Evolutionary conservation across 306 rosid genomes (phyloP).

Genomic region (Begonia peltatifolia): DNA sequence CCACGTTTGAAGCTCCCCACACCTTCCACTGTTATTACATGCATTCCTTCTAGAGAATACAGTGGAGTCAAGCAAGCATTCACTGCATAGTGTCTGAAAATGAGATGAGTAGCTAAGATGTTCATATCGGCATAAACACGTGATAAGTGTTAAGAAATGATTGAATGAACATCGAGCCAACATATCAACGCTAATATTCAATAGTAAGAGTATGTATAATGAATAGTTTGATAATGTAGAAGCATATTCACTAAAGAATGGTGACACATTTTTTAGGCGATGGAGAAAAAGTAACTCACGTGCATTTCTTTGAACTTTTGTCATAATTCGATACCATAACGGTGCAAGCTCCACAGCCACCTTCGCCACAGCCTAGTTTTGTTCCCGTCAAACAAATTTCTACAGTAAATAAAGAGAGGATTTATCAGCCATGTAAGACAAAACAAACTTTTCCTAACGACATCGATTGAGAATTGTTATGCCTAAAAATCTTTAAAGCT

Average conservation of each 20-base stretch:
- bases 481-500: too few relatives aligned
- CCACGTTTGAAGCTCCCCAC: constrained; percentile 66
- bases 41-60: constrained; percentile 96
- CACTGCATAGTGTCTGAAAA: constrained; percentile 71
- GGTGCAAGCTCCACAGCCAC: constrained; percentile 99
- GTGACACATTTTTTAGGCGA: too few relatives aligned
- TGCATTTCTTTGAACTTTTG: constrained; percentile 35
- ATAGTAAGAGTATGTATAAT: too few relatives aligned
- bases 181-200: too few relatives aligned
- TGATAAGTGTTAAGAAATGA: not conserved
- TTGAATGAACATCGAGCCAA: too few relatives aligned
- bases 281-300: constrained; percentile 40
- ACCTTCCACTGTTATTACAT: constrained; percentile 89
- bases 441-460: too few relatives aligned
- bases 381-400: constrained; percentile 76
- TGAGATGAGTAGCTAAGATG: constrained; percentile 11
- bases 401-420: constrained; percentile 10
- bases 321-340: constrained; percentile 84
- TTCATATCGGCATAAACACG: constrained; percentile 11
- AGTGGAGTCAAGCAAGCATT: constrained; percentile 96
- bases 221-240: too few relatives aligned
- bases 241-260: too few relatives aligned
- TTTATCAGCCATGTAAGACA: not conserved
- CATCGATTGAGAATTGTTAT: not conserved
- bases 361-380: constrained; percentile 96